These are phyloP conservation scores for Brettanomyces naardenensis DNA, from an alignment of 805 yeast species.

Conservation along the genomic window DNA sequence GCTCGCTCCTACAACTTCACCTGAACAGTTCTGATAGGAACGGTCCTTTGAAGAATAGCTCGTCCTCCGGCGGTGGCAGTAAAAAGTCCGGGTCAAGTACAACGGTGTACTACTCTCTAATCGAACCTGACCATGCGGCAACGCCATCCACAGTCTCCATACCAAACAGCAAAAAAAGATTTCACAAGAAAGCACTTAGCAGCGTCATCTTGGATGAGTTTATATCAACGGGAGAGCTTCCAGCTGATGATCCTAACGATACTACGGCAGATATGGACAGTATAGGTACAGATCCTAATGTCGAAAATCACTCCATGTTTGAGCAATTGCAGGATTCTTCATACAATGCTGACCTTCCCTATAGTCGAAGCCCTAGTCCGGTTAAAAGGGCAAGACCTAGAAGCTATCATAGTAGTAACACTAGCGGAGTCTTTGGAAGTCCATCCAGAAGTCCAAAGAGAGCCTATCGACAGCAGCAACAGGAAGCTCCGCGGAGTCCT, in stretches of 20 bases:
- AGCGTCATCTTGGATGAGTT: slow-evolving; percentile 21
- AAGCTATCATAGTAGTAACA: background rate
- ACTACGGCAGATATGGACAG: slow-evolving; percentile 8
- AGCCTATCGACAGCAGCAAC: background rate
- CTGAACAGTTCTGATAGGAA: background rate
- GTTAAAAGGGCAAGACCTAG: slow-evolving; percentile 2
- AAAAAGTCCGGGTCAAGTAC: background rate
- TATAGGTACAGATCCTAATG: slow-evolving; percentile 1
- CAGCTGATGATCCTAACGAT: slow-evolving; percentile 8
- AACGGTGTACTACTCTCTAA: slow-evolving; percentile 9
- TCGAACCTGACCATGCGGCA: slow-evolving; percentile 17
- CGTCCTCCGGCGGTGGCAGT: background rate
- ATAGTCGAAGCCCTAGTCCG: slow-evolving; percentile 3
- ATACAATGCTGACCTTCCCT: slow-evolving; percentile 9
- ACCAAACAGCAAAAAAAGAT: slow-evolving; percentile 12
- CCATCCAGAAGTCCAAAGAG: background rate
- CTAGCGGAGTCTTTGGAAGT: background rate
- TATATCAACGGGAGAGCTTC: slow-evolving; percentile 18
- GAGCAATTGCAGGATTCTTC: slow-evolving; percentile 7
- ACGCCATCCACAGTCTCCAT: slow-evolving; percentile 5
- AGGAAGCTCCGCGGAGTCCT: background rate
- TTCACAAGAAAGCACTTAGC: slow-evolving; percentile 19
- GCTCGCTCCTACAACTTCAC: slow-evolving; percentile 7
- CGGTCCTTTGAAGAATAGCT: too few relatives aligned
- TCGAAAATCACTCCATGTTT: slow-evolving; percentile 17